Percentiles rank a stretch among this genome's conserved stretches.
phyloP scores from a whole-genome alignment of 805 yeast species.

The Kockiozyma suomiensis region DNA sequence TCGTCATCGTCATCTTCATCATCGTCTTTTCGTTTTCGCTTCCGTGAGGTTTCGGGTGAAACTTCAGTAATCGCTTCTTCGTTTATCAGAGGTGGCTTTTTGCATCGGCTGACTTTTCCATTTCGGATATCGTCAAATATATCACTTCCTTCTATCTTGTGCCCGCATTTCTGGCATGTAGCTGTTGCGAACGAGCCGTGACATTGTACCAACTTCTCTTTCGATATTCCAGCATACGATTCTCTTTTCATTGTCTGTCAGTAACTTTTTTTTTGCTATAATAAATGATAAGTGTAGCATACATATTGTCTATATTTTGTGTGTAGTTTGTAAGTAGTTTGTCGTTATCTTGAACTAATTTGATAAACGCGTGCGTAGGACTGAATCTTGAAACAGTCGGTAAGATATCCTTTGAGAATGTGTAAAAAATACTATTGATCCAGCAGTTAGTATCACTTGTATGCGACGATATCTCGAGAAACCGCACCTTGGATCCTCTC shows the following conservation, averaged over 20 bases:
- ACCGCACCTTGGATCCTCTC: conserved; percentile 59
- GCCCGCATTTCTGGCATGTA: conserved; percentile 75
- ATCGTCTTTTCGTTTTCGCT: conserved; percentile 45
- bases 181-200: conserved; percentile 93
- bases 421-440: conserved; percentile 61
- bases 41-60: not conserved
- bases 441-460: not conserved
- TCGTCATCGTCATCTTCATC: conserved; percentile 40
- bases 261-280: no score
- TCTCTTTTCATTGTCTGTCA: conserved; percentile 14
- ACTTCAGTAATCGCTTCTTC: not conserved
- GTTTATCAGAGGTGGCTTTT: conserved; percentile 46
- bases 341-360: conserved; percentile 69
- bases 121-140: conserved; percentile 62
- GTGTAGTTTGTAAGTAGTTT: conserved; percentile 83
- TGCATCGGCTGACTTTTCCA: conserved; percentile 67
- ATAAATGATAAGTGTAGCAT: conserved; percentile 41
- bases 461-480: not conserved
- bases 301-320: conserved; percentile 87
- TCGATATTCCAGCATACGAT: conserved; percentile 64
- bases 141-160: conserved; percentile 64
- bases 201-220: conserved; percentile 77
- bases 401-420: conserved; percentile 81
- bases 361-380: conserved; percentile 81
- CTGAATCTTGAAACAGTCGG: conserved; percentile 68